phyloP scores from a whole-genome alignment of 1,284 basidiomycete genomes.

The Peniophora sp. region DNA sequence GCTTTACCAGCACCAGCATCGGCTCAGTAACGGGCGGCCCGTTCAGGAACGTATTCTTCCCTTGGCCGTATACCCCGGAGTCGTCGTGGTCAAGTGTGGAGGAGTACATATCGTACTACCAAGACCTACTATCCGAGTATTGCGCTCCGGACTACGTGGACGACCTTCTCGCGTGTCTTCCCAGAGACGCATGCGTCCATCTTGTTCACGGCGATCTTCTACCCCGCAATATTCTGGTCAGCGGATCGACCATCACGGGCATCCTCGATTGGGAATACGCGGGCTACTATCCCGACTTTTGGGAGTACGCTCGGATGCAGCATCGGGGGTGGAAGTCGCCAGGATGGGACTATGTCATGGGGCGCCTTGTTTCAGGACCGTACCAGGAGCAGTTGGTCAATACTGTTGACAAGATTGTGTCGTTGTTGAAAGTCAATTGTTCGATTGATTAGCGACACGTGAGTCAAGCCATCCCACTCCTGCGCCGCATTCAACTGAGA shows the following conservation, averaged over 20 bases:
- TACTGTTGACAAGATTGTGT: too few species aligned
- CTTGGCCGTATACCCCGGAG: background rate
- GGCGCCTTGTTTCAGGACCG: conserved; percentile 10
- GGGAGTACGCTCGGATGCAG: conserved; percentile 23
- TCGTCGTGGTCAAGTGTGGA: conserved; percentile 2
- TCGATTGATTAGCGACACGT: too few species aligned
- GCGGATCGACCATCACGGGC: conserved; percentile 19
- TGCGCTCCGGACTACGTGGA: conserved; percentile 9
- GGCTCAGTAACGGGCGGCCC: conserved; percentile 4
- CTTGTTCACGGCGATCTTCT: conserved; percentile 21
- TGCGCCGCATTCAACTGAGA: background rate
- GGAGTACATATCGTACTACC: conserved; percentile 2
- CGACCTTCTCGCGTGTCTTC: conserved; percentile 12
- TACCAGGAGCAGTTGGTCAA: too few species aligned
- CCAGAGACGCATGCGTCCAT: conserved; percentile 10
- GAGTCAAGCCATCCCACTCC: background rate
- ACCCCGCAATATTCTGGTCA: conserved; percentile 20
- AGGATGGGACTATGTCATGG: conserved; percentile 12
- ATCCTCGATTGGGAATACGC: conserved; percentile 22
- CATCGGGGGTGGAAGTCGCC: conserved; percentile 12
- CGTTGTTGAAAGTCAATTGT: too few species aligned
- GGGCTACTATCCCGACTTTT: conserved; percentile 23
- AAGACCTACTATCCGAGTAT: background rate
- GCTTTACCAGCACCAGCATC: background rate
- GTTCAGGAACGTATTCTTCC: background rate